Percentiles rank a stretch among this genome's conserved stretches.
phyloP scores from a whole-genome alignment of 371 early-diverging fungal genomes.

The Chytridium lagenaria region DNA sequence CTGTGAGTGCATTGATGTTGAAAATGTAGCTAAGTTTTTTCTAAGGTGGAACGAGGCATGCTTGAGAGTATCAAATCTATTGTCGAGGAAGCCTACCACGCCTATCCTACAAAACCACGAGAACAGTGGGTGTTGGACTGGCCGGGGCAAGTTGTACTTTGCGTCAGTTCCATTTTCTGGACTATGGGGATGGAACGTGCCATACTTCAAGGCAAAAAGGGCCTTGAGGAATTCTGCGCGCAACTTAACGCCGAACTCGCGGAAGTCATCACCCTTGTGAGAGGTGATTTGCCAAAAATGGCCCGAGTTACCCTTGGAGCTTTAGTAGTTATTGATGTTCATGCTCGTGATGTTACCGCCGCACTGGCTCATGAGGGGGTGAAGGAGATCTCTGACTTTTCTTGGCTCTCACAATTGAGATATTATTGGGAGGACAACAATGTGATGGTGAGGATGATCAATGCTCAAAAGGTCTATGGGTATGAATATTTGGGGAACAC shows the following conservation, averaged over 20 bases:
- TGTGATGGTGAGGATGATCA: conserved; percentile 64
- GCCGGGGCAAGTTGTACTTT: conserved; percentile 65
- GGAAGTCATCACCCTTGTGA: conserved; percentile 60
- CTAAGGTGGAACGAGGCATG: conserved; percentile 56
- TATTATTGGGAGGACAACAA: conserved; percentile 64
- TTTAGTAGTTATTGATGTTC: conserved; percentile 66
- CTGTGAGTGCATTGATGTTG: conserved; percentile 31
- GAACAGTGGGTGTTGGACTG: conserved; percentile 64
- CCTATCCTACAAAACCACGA: conserved; percentile 53
- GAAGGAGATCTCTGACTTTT: conserved; percentile 56
- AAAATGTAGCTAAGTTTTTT: background rate
- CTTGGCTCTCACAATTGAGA: conserved; percentile 63
- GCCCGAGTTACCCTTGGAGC: conserved; percentile 62
- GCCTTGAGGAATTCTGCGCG: conserved; percentile 49
- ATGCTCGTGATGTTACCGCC: conserved; percentile 62
- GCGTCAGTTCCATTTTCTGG: conserved; percentile 62
- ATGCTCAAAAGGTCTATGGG: conserved; percentile 60
- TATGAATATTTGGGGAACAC: conserved; percentile 67
- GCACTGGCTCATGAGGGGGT: conserved; percentile 49
- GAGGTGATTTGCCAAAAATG: conserved; percentile 63
- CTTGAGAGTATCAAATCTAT: conserved; percentile 54
- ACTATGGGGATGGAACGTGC: conserved; percentile 59
- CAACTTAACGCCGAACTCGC: conserved; percentile 53
- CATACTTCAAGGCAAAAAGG: conserved; percentile 45
- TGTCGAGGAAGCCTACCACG: conserved; percentile 52